Evolutionary conservation across 2,329 filamentous ascomycete genomes (phyloP), one percentile per base, ranked within the genome.

Genomic region (Beauveria asiatica): DNA sequence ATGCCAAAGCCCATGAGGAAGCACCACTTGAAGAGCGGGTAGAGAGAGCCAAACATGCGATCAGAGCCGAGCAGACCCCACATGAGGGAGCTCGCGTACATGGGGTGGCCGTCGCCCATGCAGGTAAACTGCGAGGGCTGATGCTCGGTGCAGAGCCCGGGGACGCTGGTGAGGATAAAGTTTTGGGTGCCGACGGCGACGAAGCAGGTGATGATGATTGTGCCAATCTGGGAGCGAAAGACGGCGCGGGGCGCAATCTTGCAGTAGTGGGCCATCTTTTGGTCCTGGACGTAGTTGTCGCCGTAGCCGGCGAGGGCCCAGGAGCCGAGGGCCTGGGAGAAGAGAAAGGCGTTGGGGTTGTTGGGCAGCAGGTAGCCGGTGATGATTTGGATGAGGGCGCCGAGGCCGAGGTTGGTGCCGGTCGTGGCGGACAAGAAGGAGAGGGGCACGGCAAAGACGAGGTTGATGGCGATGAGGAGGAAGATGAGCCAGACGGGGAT

Each of bases 41-140:
- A 77, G 41, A 76, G 64, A 3, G 69, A 67, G 59, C 73, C 71
- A 65, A 78, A 78, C 71, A 77, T 70, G 16, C 79, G 72, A 1
- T 70, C 69, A 0, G 80, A 80, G 1, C 80, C 80, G 17, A 82
- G 75, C n/a, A 75, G 73, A 49, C 76, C 80, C 79, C 79, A 81
- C 60, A 81, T 75, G 17, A 80, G 54, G 21, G 60, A 71, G 1
- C 75, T 76, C 2, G 75, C 75, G 3, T 75, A 79, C 64, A 75
- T 78, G 5, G 77, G 74, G n/a, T 76, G 76, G n/a, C 76, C 73
- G 8, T 76, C 78, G 61, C 74, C 72, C 16, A 78, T 78, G 63
- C 80, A 82, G 21, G 73, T 75, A 66, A 80, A 81, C 6, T 76
- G 73, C 61, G 78, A 75, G 0, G 69, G 65, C 62, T 72, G 69